phyloP scores from a whole-genome alignment of 495 filamentous ascomycete species.

The Penicillium turbatum region DNA sequence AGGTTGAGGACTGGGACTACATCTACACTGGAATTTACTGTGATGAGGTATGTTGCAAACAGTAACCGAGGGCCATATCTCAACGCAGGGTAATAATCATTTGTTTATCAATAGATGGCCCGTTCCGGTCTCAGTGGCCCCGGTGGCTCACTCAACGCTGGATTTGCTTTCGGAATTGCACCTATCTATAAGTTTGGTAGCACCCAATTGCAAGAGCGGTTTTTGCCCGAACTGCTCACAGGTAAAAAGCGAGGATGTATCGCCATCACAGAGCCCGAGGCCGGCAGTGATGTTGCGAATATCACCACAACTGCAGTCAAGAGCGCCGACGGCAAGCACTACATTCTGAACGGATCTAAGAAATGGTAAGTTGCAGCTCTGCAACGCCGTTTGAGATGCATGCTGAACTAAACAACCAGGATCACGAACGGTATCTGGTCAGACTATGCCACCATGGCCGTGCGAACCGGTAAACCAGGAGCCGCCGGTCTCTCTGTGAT shows the following conservation, averaged over 20 bases:
- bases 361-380: constrained; percentile 53
- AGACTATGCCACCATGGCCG: constrained; percentile 67
- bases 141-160: constrained; percentile 55
- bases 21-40: constrained; percentile 63
- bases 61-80: too few species aligned
- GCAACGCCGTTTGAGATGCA: not conserved
- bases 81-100: not conserved
- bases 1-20: constrained; percentile 72
- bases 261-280: constrained; percentile 72
- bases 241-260: constrained; percentile 66
- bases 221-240: constrained; percentile 62
- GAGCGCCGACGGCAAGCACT: constrained; percentile 59
- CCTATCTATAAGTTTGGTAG: constrained; percentile 66
- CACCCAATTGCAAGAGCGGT: constrained; percentile 53
- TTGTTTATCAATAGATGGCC: constrained; percentile 42
- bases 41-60: constrained; percentile 49
- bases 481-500: constrained; percentile 59
- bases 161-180: constrained; percentile 67
- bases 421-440: constrained; percentile 78
- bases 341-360: constrained; percentile 70
- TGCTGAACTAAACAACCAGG: constrained; percentile 30
- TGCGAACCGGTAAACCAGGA: constrained; percentile 68
- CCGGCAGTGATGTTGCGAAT: constrained; percentile 67
- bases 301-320: constrained; percentile 64
- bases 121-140: constrained; percentile 63